Base-by-base conservation (phyloP, 2,329 filamentous ascomycete genomes). In the Sporothrix variecibatus region DNA sequence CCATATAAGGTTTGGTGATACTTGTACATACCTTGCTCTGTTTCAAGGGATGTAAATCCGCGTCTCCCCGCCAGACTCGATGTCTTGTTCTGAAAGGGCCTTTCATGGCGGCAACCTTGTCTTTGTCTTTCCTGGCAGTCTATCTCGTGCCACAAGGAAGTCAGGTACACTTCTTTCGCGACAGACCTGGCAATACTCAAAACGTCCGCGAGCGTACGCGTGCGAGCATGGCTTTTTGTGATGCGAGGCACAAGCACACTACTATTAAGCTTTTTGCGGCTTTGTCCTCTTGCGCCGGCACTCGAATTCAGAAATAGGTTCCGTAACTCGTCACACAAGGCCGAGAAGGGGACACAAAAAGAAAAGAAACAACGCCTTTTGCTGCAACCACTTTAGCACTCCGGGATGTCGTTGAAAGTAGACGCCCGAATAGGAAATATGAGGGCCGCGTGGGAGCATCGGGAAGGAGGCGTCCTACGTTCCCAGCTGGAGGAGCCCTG, bases 101-200 rank as follows among this genome's bases (percentile, higher is more conserved):
- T 64, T 64, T 64, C 60, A 64, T n/a, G 60, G 31, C 31, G 31
- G 8, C 60, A 64, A 64, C 60, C n/a, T 23, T 64, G 60, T 64
- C 60, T 64, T 40, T 9, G 20, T 40, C n/a, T 23, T 53, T 53
- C 20, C 23, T 40, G 31, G 15, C 60, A 64, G 23, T 64, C 2
- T 64, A 40, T 64, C 20, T 23, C 20, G 31, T 64, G 17, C 60
- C 60, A 64, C 34, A 40, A 23, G 60, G 31, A 64, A 38, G 58
- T 31, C 31, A 62, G 58, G 58, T 20, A 40, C 60, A 40, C 31
- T 4, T 64, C 31, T 64, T 64, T 6, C 31, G 7, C 20, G 60
- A 20, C 20, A n/a, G n/a, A 38, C 58, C 20, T 38, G 17, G 17
- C 12, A 20, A 23, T 23, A 40, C 60, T 23, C 8, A 9, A 23